phyloP scores from a whole-genome alignment of 2,329 filamentous ascomycete species.

The Stemphylium vesicarium region DNA sequence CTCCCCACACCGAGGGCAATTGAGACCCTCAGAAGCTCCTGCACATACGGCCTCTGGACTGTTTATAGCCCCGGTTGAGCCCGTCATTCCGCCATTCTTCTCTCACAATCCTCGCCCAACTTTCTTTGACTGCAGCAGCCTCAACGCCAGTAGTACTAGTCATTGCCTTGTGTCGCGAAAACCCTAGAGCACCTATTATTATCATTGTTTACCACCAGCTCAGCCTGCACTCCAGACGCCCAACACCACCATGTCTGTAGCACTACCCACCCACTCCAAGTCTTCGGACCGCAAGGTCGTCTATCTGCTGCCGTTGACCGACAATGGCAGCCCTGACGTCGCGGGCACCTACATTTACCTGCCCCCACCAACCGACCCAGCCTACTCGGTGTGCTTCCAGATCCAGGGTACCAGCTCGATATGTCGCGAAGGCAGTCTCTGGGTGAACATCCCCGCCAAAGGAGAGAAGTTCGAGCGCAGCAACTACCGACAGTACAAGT shows the following conservation, averaged over 20 bases:
- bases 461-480: slow-evolving; percentile 78
- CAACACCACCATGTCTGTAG: slow-evolving; percentile 33
- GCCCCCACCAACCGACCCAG: slow-evolving; percentile 73
- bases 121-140: slow-evolving; percentile 10
- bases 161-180: slow-evolving; percentile 5
- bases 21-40: slow-evolving; percentile 23
- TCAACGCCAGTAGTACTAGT: background rate
- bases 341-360: slow-evolving; percentile 91
- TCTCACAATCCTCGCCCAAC: slow-evolving; percentile 15
- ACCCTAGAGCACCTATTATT: slow-evolving; percentile 18
- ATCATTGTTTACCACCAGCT: slow-evolving; percentile 27
- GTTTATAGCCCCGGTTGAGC: slow-evolving; percentile 16
- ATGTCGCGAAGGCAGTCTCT: slow-evolving; percentile 90
- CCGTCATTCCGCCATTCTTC: background rate
- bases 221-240: slow-evolving; percentile 5
- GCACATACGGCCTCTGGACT: slow-evolving; percentile 12
- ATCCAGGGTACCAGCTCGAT: slow-evolving; percentile 96
- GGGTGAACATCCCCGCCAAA: slow-evolving; percentile 90
- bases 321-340: slow-evolving; percentile 90
- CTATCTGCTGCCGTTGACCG: slow-evolving; percentile 88
- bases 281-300: slow-evolving; percentile 55
- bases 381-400: slow-evolving; percentile 82
- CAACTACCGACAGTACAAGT: slow-evolving; percentile 89
- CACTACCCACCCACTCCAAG: slow-evolving; percentile 16
- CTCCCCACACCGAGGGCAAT: slow-evolving; percentile 23